Conservation (phyloP, 441 rosid species). For the Brassica hybrid region DNA sequence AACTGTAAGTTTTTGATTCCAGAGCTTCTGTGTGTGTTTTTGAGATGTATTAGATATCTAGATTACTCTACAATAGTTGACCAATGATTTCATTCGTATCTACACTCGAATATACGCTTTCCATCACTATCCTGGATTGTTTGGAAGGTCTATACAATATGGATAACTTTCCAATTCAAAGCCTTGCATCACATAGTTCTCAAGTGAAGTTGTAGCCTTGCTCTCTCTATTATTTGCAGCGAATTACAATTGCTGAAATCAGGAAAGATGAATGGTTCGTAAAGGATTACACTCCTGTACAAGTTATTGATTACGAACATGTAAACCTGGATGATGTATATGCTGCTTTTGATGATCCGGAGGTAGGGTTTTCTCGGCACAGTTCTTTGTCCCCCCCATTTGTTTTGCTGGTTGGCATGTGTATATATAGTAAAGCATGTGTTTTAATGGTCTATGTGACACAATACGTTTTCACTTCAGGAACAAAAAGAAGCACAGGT, state of each 20-base stretch:
- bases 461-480: slow-evolving; percentile 50
- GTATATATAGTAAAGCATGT: not conserved
- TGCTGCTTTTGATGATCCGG: slow-evolving; percentile 88
- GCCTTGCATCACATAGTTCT: not conserved
- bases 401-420: not conserved
- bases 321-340: slow-evolving; percentile 91
- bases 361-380: slow-evolving; percentile 51
- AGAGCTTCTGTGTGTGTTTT: no score
- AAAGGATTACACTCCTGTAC: slow-evolving; percentile 68
- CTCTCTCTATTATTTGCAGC: slow-evolving; percentile 53
- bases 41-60: not conserved
- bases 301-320: slow-evolving; percentile 80
- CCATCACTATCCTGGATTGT: slow-evolving; percentile 33
- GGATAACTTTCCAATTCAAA: slow-evolving; percentile 5
- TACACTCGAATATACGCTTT: not conserved
- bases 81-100: slow-evolving; percentile 12
- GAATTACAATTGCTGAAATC: slow-evolving; percentile 81
- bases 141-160: slow-evolving; percentile 9
- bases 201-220: not conserved
- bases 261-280: slow-evolving; percentile 84
- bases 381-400: not conserved
- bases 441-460: slow-evolving; percentile 20
- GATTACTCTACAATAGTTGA: not conserved
- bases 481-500: slow-evolving; percentile 60
- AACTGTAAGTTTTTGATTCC: slow-evolving; percentile 75